Evolutionary conservation across 345 rosid genomes (phyloP).

Genomic region (Leavenworthia alabamica): DNA sequence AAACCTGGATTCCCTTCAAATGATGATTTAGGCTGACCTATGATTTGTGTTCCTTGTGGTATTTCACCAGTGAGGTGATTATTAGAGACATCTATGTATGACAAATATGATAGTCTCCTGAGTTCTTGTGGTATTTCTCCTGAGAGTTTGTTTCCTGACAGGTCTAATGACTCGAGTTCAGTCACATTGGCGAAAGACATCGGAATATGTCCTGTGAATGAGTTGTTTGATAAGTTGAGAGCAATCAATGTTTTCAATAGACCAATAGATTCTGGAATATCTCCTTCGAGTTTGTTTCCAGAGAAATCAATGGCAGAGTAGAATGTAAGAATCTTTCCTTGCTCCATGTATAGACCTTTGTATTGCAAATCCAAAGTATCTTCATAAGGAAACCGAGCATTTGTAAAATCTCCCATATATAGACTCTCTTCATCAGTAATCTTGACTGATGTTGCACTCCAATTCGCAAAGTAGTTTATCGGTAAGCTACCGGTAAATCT

Average conservation of each 20-base stretch:
- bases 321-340: slow-evolving; percentile 20
- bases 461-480: slow-evolving; percentile 9
- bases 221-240: slow-evolving; percentile 27
- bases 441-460: slow-evolving; percentile 12
- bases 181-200: slow-evolving; percentile 14
- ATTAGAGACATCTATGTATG: slow-evolving; percentile 6
- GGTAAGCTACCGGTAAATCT: slow-evolving; percentile 17
- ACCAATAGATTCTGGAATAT: slow-evolving; percentile 28
- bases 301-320: slow-evolving; percentile 27
- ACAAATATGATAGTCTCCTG: slow-evolving; percentile 1
- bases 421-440: slow-evolving; percentile 16
- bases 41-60: slow-evolving; percentile 12
- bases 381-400: not conserved
- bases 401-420: slow-evolving; percentile 23
- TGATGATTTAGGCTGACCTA: slow-evolving; percentile 1
- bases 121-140: slow-evolving; percentile 20
- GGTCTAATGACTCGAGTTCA: slow-evolving; percentile 25
- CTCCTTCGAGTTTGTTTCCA: slow-evolving; percentile 20
- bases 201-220: slow-evolving; percentile 17
- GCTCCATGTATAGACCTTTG: slow-evolving; percentile 32
- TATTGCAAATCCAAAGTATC: slow-evolving; percentile 22
- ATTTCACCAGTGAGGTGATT: slow-evolving; percentile 12
- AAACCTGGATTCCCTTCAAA: slow-evolving; percentile 2
- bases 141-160: slow-evolving; percentile 13
- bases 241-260: slow-evolving; percentile 16